phyloP scores from a whole-genome alignment of 2,329 filamentous ascomycete genomes.

The Cordyceps tenuipes region DNA sequence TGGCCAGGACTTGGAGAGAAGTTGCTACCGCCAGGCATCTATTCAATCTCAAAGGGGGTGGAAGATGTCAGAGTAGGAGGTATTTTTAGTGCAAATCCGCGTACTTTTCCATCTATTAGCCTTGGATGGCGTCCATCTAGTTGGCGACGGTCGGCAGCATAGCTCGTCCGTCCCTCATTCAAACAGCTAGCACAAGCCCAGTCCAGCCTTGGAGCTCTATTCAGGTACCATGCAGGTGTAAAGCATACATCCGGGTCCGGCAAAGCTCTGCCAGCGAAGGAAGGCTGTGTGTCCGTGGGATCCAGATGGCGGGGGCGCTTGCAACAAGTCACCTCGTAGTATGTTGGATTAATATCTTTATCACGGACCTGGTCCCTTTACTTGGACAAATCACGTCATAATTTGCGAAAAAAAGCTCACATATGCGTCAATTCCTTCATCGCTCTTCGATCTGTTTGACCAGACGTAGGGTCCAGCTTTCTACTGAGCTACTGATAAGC shows the following conservation, averaged over 20 bases:
- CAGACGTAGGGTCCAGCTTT: too few relatives aligned
- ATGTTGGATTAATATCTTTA: neutral
- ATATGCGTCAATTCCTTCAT: too few relatives aligned
- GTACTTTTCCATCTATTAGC: conserved; percentile 5
- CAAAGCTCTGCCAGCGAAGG: neutral
- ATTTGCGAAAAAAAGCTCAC: too few relatives aligned
- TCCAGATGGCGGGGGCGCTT: neutral
- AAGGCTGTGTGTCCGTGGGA: neutral
- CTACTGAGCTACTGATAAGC: too few relatives aligned
- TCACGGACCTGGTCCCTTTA: too few relatives aligned
- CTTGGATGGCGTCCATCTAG: neutral
- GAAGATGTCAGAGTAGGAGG: neutral
- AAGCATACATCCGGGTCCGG: neutral
- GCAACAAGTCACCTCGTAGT: neutral
- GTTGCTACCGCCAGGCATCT: neutral
- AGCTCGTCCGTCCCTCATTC: neutral
- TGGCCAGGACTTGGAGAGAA: neutral
- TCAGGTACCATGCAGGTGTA: neutral
- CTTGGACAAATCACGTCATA: too few relatives aligned
- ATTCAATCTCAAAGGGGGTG: neutral
- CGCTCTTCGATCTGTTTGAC: too few relatives aligned
- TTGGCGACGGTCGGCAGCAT: neutral
- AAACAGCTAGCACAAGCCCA: neutral
- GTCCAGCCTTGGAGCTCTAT: neutral
- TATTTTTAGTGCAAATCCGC: neutral